phyloP scores from a whole-genome alignment of 2,329 filamentous ascomycete genomes.

The Neoascochyta sp. region DNA sequence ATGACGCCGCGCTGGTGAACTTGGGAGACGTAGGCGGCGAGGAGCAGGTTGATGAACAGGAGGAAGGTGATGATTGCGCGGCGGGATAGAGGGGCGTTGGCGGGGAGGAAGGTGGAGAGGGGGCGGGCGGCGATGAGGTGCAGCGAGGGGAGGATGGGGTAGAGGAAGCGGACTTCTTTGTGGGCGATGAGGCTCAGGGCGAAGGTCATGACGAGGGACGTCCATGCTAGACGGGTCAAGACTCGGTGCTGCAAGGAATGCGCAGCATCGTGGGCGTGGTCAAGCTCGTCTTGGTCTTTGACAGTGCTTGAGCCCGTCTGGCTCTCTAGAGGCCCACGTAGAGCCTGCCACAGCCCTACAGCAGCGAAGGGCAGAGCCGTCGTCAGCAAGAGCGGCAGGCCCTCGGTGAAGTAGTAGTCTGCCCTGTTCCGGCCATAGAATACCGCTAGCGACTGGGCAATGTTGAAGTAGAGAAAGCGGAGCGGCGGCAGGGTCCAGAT shows the following conservation, averaged over 20 bases:
- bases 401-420: slow-evolving; percentile 92
- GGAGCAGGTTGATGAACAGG: slow-evolving; percentile 62
- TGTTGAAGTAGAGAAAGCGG: slow-evolving; percentile 85
- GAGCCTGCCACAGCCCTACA: slow-evolving; percentile 55
- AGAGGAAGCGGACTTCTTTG: slow-evolving; percentile 97
- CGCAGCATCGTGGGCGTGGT: neutral
- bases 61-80: slow-evolving; percentile 52
- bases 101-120: slow-evolving; percentile 61
- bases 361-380: slow-evolving; percentile 75
- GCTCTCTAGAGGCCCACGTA: slow-evolving; percentile 8
- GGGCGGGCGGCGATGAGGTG: slow-evolving; percentile 73
- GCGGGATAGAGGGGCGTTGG: slow-evolving; percentile 34
- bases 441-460: slow-evolving; percentile 78
- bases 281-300: neutral
- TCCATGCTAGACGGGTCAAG: slow-evolving; percentile 31
- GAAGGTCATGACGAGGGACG: slow-evolving; percentile 58
- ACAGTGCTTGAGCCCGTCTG: neutral
- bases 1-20: slow-evolving; percentile 76
- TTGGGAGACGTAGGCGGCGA: slow-evolving; percentile 70
- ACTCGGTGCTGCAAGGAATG: slow-evolving; percentile 12
- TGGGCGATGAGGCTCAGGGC: slow-evolving; percentile 77
- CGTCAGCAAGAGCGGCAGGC: slow-evolving; percentile 79
- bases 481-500: slow-evolving; percentile 85
- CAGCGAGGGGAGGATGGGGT: slow-evolving; percentile 82
- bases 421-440: slow-evolving; percentile 90